These are phyloP conservation scores for Coniochaeta sp. DNA, from an alignment of 2,329 filamentous ascomycete species.

Conservation along the genomic window DNA sequence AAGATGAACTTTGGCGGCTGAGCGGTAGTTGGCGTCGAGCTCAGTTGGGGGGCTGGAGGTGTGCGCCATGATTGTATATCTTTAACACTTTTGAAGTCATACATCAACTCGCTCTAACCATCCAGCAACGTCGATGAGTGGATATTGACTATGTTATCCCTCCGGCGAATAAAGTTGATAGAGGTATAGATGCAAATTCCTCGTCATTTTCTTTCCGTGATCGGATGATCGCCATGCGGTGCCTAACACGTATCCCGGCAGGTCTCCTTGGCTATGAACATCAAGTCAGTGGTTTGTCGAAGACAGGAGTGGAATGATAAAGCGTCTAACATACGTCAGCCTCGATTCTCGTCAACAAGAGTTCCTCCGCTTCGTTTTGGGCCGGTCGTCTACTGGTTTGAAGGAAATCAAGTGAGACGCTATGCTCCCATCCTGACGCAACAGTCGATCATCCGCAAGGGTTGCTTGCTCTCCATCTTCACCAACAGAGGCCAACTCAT, in stretches of 20 bases:
- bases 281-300: too few species aligned
- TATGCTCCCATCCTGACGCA: not conserved
- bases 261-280: not conserved
- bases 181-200: not conserved
- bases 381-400: not conserved
- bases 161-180: too few species aligned
- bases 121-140: too few species aligned
- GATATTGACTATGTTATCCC: too few species aligned
- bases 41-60: too few species aligned
- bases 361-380: not conserved
- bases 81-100: too few species aligned
- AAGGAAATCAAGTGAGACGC: not conserved
- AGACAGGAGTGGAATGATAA: too few species aligned
- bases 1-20: slow-evolving; percentile 78
- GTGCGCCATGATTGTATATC: too few species aligned
- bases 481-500: not conserved
- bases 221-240: too few species aligned
- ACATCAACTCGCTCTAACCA: too few species aligned
- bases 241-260: too few species aligned
- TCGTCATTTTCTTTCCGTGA: too few species aligned
- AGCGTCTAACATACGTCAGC: not conserved
- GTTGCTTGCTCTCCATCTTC: not conserved
- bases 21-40: not conserved
- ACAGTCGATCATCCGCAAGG: not conserved
- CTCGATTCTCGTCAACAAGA: not conserved